Evolutionary conservation across 2,329 filamentous ascomycete species (phyloP).

Genomic region (Hortaea werneckii): DNA sequence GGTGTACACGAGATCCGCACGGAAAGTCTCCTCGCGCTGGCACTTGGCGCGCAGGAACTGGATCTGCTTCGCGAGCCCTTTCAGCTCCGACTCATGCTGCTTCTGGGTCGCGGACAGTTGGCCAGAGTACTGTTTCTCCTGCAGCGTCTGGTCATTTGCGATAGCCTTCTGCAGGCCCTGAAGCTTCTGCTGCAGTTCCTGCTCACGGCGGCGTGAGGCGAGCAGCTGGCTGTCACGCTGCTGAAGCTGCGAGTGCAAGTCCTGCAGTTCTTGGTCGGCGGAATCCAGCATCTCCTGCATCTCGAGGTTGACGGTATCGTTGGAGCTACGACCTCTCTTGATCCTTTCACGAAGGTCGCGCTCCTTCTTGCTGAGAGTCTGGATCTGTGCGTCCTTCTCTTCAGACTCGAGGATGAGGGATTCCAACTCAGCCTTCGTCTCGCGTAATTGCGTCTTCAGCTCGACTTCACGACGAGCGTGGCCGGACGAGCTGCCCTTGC

Average conservation of each 20-base stretch:
- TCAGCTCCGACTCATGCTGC: conserved; percentile 63
- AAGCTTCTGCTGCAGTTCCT: conserved; percentile 25
- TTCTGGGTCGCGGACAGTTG: conserved; percentile 56
- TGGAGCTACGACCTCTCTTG: conserved; percentile 15
- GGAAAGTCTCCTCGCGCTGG: conserved; percentile 68
- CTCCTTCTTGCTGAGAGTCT: conserved; percentile 29
- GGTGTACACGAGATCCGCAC: conserved; percentile 70
- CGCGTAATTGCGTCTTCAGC: conserved; percentile 26
- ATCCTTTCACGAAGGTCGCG: conserved; percentile 29
- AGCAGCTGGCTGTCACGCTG: conserved; percentile 22
- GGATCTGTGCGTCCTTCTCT: conserved; percentile 33
- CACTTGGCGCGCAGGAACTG: conserved; percentile 78
- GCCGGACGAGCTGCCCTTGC: conserved; percentile 25
- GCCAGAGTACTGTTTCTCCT: conserved; percentile 18
- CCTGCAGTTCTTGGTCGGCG: conserved; percentile 30
- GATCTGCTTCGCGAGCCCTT: conserved; percentile 79
- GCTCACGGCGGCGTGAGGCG: conserved; percentile 22
- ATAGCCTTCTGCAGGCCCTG: conserved; percentile 14
- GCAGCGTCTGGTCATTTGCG: conserved; percentile 11
- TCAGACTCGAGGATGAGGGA: conserved; percentile 27
- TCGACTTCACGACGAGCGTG: conserved; percentile 30
- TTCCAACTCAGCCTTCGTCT: conserved; percentile 24
- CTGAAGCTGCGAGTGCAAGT: conserved; percentile 26
- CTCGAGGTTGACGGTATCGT: conserved; percentile 25
- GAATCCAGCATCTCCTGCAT: conserved; percentile 29